Evolutionary conservation across 208 protist genomes (phyloP).

Genomic region (Leishmania aethiopica): DNA sequence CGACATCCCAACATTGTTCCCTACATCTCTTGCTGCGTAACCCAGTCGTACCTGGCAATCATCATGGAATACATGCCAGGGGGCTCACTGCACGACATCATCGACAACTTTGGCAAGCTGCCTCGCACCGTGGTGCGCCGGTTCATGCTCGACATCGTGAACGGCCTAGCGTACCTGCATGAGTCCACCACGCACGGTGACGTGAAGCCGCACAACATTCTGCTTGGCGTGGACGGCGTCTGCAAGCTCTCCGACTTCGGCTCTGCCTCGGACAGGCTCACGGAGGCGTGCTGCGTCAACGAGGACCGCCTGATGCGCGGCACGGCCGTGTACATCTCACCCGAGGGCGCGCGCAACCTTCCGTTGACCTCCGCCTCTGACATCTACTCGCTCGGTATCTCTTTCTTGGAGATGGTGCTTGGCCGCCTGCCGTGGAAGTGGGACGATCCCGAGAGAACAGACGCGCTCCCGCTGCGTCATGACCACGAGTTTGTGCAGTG

Average conservation of each 20-base stretch:
- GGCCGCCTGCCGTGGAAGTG: conserved; percentile 74
- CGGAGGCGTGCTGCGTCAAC: conserved; percentile 28
- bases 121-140: conserved; percentile 55
- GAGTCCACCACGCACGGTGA: conserved; percentile 80
- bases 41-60: conserved; percentile 65
- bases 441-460: conserved; percentile 38
- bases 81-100: conserved; percentile 72
- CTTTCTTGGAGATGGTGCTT: conserved; percentile 79
- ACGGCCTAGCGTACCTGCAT: conserved; percentile 82
- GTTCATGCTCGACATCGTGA: conserved; percentile 78
- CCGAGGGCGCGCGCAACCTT: conserved; percentile 69
- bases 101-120: conserved; percentile 75
- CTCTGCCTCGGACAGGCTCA: conserved; percentile 59
- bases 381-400: conserved; percentile 83
- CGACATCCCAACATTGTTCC: conserved; percentile 81
- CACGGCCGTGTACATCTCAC: conserved; percentile 85
- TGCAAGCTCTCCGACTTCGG: conserved; percentile 92
- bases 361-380: conserved; percentile 66
- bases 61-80: conserved; percentile 89
- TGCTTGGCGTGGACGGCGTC: conserved; percentile 75
- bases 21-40: conserved; percentile 73
- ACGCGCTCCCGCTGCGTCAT: conserved; percentile 37
- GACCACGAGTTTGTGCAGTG: conserved; percentile 68
- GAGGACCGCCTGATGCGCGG: conserved; percentile 68
- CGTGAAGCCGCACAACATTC: conserved; percentile 89